Conservation (phyloP, 305 asterid genomes). For the Fraxinus xanthoxyloides region DNA sequence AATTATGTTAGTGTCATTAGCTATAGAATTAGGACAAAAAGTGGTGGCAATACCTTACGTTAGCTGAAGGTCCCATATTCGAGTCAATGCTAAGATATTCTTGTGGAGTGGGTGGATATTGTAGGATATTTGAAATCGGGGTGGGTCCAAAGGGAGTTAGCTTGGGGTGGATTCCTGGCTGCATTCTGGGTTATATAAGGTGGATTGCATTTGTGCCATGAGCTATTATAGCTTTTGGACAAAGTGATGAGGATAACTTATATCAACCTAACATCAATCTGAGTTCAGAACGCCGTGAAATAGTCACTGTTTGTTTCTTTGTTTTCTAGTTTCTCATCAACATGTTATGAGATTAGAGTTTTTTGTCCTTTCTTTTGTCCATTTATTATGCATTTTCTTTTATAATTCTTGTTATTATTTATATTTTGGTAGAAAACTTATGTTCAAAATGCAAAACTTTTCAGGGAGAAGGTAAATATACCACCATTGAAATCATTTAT, state of each 20-base stretch:
- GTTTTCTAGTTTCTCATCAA: neutral
- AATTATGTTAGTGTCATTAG: neutral
- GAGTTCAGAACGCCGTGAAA: neutral
- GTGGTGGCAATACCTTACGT: neutral
- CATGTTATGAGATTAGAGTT: neutral
- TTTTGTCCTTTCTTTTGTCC: conserved; percentile 13
- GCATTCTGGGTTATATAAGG: too few relatives aligned
- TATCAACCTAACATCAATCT: neutral
- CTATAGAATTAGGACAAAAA: neutral
- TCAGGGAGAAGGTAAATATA: conserved; percentile 79
- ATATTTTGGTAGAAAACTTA: neutral
- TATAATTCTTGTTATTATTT: neutral
- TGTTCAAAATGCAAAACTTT: conserved; percentile 1
- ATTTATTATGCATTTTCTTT: neutral
- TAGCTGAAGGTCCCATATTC: neutral
- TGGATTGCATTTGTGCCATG: too few relatives aligned
- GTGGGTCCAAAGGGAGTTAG: too few relatives aligned
- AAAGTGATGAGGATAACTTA: too few relatives aligned
- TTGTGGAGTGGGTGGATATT: too few relatives aligned
- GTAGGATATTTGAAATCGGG: too few relatives aligned
- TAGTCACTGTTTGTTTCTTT: neutral
- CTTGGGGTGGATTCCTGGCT: neutral
- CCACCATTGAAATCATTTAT: conserved; percentile 60
- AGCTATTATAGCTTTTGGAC: neutral
- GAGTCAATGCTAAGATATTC: neutral